Evolutionary conservation across 331 rosid species (phyloP).

Genomic region (Erythrophleum ivorense): DNA sequence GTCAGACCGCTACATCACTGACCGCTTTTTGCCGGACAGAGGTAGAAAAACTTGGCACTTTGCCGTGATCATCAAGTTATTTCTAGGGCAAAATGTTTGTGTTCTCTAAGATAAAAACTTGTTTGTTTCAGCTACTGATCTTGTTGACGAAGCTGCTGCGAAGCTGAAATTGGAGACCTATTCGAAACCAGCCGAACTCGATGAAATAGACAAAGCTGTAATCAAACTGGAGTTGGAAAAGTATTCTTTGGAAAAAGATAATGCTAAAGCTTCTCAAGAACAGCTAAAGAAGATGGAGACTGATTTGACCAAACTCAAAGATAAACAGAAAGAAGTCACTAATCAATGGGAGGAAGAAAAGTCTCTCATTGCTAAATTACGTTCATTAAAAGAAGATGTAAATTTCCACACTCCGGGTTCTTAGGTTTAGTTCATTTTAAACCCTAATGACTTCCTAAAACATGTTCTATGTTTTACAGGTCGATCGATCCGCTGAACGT

Average conservation of each 20-base stretch:
- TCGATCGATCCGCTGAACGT: slow-evolving; percentile 78
- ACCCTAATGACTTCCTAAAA: neutral
- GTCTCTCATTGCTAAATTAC: slow-evolving; percentile 88
- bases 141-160: slow-evolving; percentile 97
- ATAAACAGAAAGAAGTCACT: slow-evolving; percentile 69
- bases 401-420: neutral
- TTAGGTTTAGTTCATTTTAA: neutral
- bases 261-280: slow-evolving; percentile 85
- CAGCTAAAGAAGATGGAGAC: slow-evolving; percentile 81
- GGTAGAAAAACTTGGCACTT: slow-evolving; percentile 49
- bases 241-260: slow-evolving; percentile 80
- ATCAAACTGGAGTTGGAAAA: slow-evolving; percentile 94
- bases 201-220: slow-evolving; percentile 86
- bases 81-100: neutral
- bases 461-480: neutral
- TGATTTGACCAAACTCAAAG: slow-evolving; percentile 78
- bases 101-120: slow-evolving; percentile 8
- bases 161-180: slow-evolving; percentile 94
- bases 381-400: slow-evolving; percentile 95
- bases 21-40: slow-evolving; percentile 93
- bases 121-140: slow-evolving; percentile 78
- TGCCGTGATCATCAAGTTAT: slow-evolving; percentile 2
- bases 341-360: slow-evolving; percentile 98
- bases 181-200: slow-evolving; percentile 89
- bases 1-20: slow-evolving; percentile 91